These are phyloP conservation scores for Kondoa malvinella DNA, from an alignment of 768 basidiomycete species.

Conservation along the genomic window DNA sequence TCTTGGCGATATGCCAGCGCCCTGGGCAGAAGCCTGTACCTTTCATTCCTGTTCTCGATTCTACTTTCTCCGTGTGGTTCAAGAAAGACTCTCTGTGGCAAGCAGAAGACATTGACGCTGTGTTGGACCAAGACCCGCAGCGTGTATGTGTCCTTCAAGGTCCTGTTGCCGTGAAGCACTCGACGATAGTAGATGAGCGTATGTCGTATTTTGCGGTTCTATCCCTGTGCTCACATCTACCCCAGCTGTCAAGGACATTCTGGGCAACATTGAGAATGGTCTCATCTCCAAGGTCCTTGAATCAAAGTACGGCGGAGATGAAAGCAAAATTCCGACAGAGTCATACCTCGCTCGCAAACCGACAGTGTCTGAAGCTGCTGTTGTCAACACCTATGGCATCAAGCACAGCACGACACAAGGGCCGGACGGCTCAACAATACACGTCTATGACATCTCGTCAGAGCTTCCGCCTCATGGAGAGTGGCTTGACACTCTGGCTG, in stretches of 20 bases:
- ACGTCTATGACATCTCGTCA: constrained; percentile 35
- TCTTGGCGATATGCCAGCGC: constrained; percentile 86
- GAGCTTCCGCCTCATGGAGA: constrained; percentile 44
- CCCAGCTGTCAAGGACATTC: constrained; percentile 64
- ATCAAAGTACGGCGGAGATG: constrained; percentile 59
- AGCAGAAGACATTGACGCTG: constrained; percentile 68
- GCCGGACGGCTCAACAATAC: constrained; percentile 39
- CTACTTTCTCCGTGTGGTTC: constrained; percentile 94
- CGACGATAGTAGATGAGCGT: constrained; percentile 63
- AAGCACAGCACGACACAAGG: constrained; percentile 37
- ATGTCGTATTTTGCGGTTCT: not conserved
- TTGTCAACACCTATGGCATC: constrained; percentile 29
- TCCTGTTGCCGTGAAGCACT: constrained; percentile 80
- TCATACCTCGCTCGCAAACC: constrained; percentile 62
- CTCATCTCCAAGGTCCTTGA: constrained; percentile 66
- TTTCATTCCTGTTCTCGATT: constrained; percentile 89
- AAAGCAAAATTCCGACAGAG: constrained; percentile 52
- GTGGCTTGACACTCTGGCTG: constrained; percentile 76
- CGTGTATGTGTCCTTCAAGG: constrained; percentile 95
- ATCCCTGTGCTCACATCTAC: not conserved
- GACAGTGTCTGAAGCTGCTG: constrained; percentile 29
- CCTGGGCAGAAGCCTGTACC: constrained; percentile 96
- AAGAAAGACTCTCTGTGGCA: constrained; percentile 54
- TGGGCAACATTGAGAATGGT: constrained; percentile 64
- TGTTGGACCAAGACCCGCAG: constrained; percentile 97